Evolutionary conservation across 208 protist species (phyloP).

Genomic region (Trypanosoma conorhini): DNA sequence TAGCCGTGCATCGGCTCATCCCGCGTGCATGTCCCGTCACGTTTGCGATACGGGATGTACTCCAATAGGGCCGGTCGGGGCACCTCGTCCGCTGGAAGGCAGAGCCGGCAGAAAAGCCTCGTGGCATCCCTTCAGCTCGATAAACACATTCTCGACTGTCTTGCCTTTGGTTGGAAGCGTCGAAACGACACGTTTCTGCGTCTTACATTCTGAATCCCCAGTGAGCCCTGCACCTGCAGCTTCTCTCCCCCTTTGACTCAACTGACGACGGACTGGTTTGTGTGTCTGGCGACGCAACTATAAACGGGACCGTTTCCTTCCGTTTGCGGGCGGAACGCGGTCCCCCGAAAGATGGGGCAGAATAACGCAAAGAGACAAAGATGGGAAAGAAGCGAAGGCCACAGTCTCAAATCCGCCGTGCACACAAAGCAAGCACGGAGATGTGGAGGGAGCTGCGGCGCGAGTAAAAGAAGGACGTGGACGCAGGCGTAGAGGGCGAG

Average conservation of each 20-base stretch:
- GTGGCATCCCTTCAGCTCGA: slow-evolving; percentile 45
- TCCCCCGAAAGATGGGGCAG: too few species aligned
- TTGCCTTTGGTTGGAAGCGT: slow-evolving; percentile 36
- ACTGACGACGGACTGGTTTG: too few species aligned
- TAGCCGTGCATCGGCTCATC: slow-evolving; percentile 78
- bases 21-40: slow-evolving; percentile 53
- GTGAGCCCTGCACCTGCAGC: too few species aligned
- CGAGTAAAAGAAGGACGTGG: too few species aligned
- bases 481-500: too few species aligned
- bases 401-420: not conserved
- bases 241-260: too few species aligned
- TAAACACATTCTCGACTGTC: slow-evolving; percentile 49
- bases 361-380: too few species aligned
- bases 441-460: not conserved
- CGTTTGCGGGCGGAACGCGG: not conserved
- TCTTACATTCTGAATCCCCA: not conserved
- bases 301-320: not conserved
- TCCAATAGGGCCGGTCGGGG: slow-evolving; percentile 47
- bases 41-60: slow-evolving; percentile 74
- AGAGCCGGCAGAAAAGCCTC: slow-evolving; percentile 47
- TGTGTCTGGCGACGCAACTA: not conserved
- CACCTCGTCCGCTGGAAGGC: slow-evolving; percentile 38
- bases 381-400: too few species aligned
- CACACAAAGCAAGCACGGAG: slow-evolving; percentile 13
- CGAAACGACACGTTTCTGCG: slow-evolving; percentile 26